These are phyloP conservation scores for Datisca glomerata DNA, from an alignment of 306 rosid genomes.

Conservation along the genomic window DNA sequence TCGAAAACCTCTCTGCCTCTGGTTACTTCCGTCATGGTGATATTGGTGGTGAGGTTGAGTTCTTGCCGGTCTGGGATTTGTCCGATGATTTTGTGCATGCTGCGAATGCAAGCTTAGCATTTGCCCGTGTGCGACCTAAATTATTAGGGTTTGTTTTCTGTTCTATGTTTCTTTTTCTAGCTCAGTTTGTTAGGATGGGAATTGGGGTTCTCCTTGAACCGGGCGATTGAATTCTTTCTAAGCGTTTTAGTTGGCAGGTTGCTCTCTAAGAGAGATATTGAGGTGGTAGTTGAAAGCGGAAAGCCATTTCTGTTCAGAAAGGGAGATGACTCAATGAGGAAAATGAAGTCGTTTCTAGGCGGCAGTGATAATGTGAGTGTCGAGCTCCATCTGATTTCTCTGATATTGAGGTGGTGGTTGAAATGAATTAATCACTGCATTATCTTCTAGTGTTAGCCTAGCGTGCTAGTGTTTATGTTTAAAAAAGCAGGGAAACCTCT, in stretches of 20 bases:
- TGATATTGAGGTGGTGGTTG: no score
- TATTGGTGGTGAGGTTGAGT: constrained; percentile 10
- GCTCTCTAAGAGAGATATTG: constrained; percentile 61
- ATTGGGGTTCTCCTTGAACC: not conserved
- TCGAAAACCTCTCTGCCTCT: constrained; percentile 35
- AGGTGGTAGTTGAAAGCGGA: constrained; percentile 40
- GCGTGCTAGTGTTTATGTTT: no score
- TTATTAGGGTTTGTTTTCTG: constrained; percentile 39
- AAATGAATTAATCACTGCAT: not conserved
- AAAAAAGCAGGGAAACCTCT: no score
- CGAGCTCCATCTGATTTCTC: not conserved
- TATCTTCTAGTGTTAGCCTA: not conserved
- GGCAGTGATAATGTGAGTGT: constrained; percentile 37
- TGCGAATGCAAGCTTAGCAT: constrained; percentile 46
- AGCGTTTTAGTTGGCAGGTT: constrained; percentile 24
- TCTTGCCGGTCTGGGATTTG: constrained; percentile 12
- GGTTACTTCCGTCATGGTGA: constrained; percentile 21
- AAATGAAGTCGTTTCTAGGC: constrained; percentile 42
- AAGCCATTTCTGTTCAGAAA: constrained; percentile 52
- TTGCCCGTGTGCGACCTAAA: constrained; percentile 44
- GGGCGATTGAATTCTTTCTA: not conserved
- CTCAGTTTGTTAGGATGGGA: not conserved
- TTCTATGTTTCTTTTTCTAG: not conserved
- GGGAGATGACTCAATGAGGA: constrained; percentile 26
- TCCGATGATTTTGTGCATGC: constrained; percentile 24